Base-by-base conservation (phyloP, 2,329 filamentous ascomycete genomes). In the Fusarium xylarioides region DNA sequence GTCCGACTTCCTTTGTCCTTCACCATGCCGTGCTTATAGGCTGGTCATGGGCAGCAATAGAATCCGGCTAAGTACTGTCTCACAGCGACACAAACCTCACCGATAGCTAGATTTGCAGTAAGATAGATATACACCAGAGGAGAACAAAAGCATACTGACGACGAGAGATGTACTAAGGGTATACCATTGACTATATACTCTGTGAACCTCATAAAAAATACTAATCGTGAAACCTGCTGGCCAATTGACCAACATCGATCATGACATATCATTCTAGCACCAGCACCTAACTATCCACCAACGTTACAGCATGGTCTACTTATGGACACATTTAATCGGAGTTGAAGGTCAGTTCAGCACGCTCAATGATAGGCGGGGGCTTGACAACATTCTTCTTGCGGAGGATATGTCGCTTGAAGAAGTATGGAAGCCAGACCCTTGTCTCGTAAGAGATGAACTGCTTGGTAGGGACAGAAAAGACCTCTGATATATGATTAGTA, bases 361-460 rank as follows among this genome's bases (percentile, higher is more conserved):
- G 74, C 53, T 76, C 75, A 28, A 77, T 81, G 21, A 82, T 77
- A 0, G 80, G 77, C 0, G 79, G 77, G 1, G 81, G 81, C 65
- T 79, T 81, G 14, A 69, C 63, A 11, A 81, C 6, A 14, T 6
- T 71, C 19, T 80, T 81, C 57, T 75, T 71, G 58, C 79, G 76
- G 21, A 83, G 57, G n/a, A 83, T 67, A n/a, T 83, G 75, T 42
- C 80, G 76, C 76, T 82, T 83, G 71, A 83, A 68, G 52, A 83
- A 81, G 71, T 81, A 83, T 3, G 81, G 81, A 58, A 83, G 77
- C 78, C 77, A 80, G 1, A 80, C 77, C 5, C 55, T 79, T 4
- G 73, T 42, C 63, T 83, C 81, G 49, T 83, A 80, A 2, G 70
- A 70, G 37, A 83, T 74, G 62, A 79, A 83, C 61, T 68, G 49